A percentile compares a stretch with the other conserved stretches of the same genome.
phyloP scores from a whole-genome alignment of 176 grass and related monocot species.

The Avena eriantha region DNA sequence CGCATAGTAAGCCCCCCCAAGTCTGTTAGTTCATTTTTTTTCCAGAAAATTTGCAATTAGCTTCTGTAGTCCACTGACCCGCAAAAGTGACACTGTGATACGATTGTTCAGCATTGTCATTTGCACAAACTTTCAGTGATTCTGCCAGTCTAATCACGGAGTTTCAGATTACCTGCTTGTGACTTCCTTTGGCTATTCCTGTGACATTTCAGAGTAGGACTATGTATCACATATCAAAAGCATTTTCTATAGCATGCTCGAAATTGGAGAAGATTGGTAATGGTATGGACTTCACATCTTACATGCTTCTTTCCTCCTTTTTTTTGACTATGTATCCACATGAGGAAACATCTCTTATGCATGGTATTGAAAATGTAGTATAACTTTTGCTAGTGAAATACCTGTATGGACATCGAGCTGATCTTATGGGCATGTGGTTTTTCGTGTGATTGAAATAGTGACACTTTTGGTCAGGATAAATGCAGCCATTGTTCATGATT shows the following conservation, averaged over 20 bases:
- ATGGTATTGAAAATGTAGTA: neutral
- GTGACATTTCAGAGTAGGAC: constrained; percentile 72
- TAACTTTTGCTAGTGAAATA: neutral
- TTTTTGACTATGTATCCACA: constrained; percentile 19
- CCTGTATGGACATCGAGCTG: neutral
- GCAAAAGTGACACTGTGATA: neutral
- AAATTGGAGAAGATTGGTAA: constrained; percentile 92
- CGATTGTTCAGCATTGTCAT: neutral
- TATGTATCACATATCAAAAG: constrained; percentile 92
- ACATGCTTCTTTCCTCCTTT: neutral
- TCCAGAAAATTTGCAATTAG: constrained; percentile 4
- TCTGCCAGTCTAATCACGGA: constrained; percentile 1
- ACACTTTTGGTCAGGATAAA: constrained; percentile 1
- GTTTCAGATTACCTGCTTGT: neutral
- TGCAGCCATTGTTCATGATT: neutral
- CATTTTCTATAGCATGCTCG: constrained; percentile 71
- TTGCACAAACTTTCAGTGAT: neutral
- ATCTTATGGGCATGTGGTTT: neutral
- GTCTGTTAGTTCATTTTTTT: neutral
- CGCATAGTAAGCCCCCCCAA: constrained; percentile 66
- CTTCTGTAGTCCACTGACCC: neutral
- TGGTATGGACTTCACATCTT: constrained; percentile 53
- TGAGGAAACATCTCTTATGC: neutral
- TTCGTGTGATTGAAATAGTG: neutral
- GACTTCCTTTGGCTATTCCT: constrained; percentile 11